Percentiles rank a stretch among this genome's conserved stretches.
Conservation (phyloP, 176 grass and related monocot genomes). For the Triticum turgidum region DNA sequence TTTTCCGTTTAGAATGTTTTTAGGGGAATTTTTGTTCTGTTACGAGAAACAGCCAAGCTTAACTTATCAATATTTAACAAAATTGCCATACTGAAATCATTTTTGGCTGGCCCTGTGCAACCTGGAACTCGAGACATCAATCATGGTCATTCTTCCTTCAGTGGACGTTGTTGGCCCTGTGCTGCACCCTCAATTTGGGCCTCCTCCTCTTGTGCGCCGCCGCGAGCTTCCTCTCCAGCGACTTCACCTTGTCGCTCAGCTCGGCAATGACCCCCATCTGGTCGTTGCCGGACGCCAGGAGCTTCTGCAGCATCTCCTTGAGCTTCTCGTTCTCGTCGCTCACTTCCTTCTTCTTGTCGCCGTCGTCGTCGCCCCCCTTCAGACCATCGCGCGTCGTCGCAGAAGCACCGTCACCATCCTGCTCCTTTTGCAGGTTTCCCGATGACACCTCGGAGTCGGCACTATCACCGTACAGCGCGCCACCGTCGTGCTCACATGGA, state of each 20-base stretch:
- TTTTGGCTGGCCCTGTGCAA: too few relatives aligned
- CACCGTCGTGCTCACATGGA: background rate
- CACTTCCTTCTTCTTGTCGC: background rate
- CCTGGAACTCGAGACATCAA: too few relatives aligned
- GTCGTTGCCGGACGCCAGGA: slow-evolving; percentile 48
- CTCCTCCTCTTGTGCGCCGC: slow-evolving; percentile 21
- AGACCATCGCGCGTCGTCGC: background rate
- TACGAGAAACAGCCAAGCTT: too few relatives aligned
- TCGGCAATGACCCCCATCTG: slow-evolving; percentile 54
- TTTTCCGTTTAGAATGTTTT: too few relatives aligned
- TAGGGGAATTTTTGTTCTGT: too few relatives aligned
- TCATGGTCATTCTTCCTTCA: too few relatives aligned
- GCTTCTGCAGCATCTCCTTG: slow-evolving; percentile 55
- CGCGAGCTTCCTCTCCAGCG: slow-evolving; percentile 51
- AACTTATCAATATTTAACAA: too few relatives aligned
- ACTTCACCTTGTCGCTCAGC: slow-evolving; percentile 62
- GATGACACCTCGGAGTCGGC: background rate
- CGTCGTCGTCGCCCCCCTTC: background rate
- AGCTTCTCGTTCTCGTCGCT: slow-evolving; percentile 67
- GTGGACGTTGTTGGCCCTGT: background rate
- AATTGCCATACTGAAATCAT: too few relatives aligned
- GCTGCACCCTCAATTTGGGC: slow-evolving; percentile 39
- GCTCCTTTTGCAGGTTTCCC: background rate
- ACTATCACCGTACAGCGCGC: background rate
- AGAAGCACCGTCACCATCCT: background rate